Evolutionary conservation across 305 asterid species (phyloP).

Genomic region (Solanum aculeatissimum): DNA sequence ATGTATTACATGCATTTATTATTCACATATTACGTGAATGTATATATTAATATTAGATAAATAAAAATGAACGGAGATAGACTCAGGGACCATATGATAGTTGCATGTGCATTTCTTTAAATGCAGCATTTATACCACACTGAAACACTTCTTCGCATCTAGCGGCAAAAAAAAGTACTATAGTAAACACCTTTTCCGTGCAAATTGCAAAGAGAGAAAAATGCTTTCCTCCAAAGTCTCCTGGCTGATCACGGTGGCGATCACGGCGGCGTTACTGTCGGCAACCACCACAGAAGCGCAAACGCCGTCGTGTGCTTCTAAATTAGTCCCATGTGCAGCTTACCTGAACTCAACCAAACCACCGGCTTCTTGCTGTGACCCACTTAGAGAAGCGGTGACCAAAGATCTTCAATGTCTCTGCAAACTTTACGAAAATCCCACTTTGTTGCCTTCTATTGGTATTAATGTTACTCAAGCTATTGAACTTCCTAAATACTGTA

Average conservation of each 20-base stretch:
- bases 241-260: slow-evolving; percentile 4
- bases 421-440: slow-evolving; percentile 17
- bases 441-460: not conserved
- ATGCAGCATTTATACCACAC: not conserved
- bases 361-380: slow-evolving; percentile 25
- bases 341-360: slow-evolving; percentile 35
- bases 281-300: slow-evolving; percentile 15
- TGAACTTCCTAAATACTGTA: slow-evolving; percentile 28
- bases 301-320: slow-evolving; percentile 6
- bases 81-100: too few relatives aligned
- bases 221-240: slow-evolving; percentile 8
- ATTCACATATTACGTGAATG: too few relatives aligned
- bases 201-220: not conserved
- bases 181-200: not conserved
- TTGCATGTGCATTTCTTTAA: not conserved
- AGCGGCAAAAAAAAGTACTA: not conserved
- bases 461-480: slow-evolving; percentile 52
- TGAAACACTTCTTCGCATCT: not conserved
- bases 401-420: slow-evolving; percentile 48
- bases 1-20: too few relatives aligned
- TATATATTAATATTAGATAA: too few relatives aligned
- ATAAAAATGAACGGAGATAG: too few relatives aligned
- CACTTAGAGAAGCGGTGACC: slow-evolving; percentile 20
- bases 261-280: slow-evolving; percentile 12
- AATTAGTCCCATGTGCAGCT: slow-evolving; percentile 13